These are phyloP conservation scores for Scytalidium sp. DNA, from an alignment of 2,329 filamentous ascomycete genomes.

Conservation along the genomic window DNA sequence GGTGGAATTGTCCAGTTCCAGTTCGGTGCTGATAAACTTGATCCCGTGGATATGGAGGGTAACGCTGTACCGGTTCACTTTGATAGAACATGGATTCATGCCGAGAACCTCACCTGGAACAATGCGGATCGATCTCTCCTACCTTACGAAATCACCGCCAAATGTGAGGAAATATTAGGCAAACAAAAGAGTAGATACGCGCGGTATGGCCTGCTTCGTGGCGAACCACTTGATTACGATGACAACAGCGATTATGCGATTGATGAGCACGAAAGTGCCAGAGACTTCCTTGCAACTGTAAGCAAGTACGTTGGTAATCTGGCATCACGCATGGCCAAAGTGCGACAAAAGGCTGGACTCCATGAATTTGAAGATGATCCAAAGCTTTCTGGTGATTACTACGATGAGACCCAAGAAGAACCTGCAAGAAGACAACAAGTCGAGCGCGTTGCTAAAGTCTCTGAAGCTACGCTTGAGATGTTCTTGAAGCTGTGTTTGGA, in stretches of 20 bases:
- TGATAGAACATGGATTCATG: constrained; percentile 83
- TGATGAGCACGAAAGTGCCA: constrained; percentile 78
- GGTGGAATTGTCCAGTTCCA: constrained; percentile 93
- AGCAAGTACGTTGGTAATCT: constrained; percentile 66
- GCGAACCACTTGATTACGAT: constrained; percentile 63
- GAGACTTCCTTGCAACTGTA: constrained; percentile 78
- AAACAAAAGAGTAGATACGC: constrained; percentile 64
- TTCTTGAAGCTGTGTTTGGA: constrained; percentile 82
- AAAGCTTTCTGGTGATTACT: constrained; percentile 24
- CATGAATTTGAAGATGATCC: constrained; percentile 35
- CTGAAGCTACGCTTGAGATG: constrained; percentile 64
- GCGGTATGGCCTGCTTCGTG: constrained; percentile 58
- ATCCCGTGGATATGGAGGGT: constrained; percentile 97
- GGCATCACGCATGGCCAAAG: constrained; percentile 57
- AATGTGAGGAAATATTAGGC: constrained; percentile 67
- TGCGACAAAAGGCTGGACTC: constrained; percentile 50
- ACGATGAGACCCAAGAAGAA: constrained; percentile 26
- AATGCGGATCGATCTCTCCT: constrained; percentile 72
- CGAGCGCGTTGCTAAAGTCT: constrained; percentile 81
- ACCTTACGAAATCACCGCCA: constrained; percentile 67
- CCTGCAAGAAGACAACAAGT: constrained; percentile 28
- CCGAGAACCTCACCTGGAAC: constrained; percentile 72
- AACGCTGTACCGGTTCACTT: constrained; percentile 91
- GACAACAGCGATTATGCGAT: constrained; percentile 67
- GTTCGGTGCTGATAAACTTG: constrained; percentile 92